Evolutionary conservation across 306 rosid genomes (phyloP).

Genomic region (Vigna hirtella): DNA sequence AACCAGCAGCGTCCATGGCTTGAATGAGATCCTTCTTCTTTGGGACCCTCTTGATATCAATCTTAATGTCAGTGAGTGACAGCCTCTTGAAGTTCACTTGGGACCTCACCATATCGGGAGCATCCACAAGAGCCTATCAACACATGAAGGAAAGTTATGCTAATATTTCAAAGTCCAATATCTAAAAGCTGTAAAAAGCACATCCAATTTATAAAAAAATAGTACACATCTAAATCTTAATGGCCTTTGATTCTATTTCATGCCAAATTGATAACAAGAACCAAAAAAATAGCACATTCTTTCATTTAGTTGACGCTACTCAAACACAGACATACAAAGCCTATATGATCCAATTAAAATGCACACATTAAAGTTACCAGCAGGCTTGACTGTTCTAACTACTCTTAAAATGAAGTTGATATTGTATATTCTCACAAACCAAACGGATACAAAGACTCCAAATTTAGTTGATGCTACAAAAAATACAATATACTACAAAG

Average conservation of each 20-base stretch:
- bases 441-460: background rate
- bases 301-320: background rate
- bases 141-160: background rate
- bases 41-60: constrained; percentile 86
- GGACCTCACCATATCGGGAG: constrained; percentile 82
- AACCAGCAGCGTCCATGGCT: constrained; percentile 88
- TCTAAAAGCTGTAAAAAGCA: background rate
- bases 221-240: background rate
- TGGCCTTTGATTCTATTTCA: background rate
- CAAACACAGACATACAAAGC: background rate
- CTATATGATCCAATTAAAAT: background rate
- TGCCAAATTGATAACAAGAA: too few species aligned
- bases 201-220: background rate
- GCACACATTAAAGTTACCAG: background rate
- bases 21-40: constrained; percentile 86
- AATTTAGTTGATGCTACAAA: background rate
- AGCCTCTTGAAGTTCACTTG: constrained; percentile 86
- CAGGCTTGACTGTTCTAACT: background rate
- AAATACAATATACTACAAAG: background rate
- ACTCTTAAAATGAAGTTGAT: background rate
- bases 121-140: constrained; percentile 82
- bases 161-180: background rate
- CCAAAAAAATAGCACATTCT: background rate
- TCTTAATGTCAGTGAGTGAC: constrained; percentile 79
- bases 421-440: background rate